Evolutionary conservation across 2,329 filamentous ascomycete genomes (phyloP).

Genomic region (Aspergillus sp.): DNA sequence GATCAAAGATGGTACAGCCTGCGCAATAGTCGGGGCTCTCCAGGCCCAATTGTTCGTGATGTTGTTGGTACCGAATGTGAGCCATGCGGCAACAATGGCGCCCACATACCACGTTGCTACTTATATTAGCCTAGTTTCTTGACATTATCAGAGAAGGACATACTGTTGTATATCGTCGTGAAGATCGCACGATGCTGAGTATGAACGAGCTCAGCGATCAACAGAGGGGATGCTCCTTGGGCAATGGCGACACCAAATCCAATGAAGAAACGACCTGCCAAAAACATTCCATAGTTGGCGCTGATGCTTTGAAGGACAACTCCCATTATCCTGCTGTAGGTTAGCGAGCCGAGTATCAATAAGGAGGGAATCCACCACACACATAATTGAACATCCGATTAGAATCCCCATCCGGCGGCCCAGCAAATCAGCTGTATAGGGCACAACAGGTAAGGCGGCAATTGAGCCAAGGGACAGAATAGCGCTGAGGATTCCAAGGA

Average conservation of each 20-base stretch:
- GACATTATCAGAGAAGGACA: background rate
- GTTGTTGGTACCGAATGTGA: conserved; percentile 42
- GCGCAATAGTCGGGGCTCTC: conserved; percentile 57
- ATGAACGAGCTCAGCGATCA: conserved; percentile 34
- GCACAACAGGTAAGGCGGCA: conserved; percentile 51
- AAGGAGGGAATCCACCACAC: background rate
- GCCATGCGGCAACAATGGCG: conserved; percentile 37
- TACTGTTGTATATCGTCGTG: conserved; percentile 31
- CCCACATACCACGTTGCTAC: conserved; percentile 49
- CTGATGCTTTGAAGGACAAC: conserved; percentile 35
- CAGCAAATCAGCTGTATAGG: conserved; percentile 54
- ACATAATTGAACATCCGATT: conserved; percentile 33
- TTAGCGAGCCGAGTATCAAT: background rate
- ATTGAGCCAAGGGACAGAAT: conserved; percentile 52
- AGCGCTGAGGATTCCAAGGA: conserved; percentile 9
- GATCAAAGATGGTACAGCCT: conserved; percentile 63
- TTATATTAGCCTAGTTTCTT: background rate
- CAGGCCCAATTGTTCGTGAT: conserved; percentile 47
- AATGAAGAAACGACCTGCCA: conserved; percentile 33
- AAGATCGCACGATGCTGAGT: conserved; percentile 35
- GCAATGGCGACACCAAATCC: conserved; percentile 34
- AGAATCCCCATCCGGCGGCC: conserved; percentile 54
- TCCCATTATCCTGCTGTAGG: conserved; percentile 26
- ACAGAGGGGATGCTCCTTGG: conserved; percentile 31
- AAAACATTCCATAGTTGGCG: conserved; percentile 34